Conservation (phyloP, 768 basidiomycete genomes). For the Suillus fuscotomentosus region DNA sequence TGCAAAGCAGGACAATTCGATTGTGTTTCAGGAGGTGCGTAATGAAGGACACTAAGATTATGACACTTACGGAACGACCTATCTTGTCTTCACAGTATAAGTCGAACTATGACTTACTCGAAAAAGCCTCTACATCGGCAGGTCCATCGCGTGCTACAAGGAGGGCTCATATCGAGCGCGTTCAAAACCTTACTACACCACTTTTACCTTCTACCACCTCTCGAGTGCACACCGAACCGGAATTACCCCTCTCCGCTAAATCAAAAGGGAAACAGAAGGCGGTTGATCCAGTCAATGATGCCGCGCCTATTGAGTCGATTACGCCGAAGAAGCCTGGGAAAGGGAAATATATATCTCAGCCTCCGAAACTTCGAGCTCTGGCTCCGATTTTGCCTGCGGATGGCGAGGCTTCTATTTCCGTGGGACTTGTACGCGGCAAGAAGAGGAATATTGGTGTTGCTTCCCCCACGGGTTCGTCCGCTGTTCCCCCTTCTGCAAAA, state of each 20-base stretch:
- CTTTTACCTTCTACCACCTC: constrained; percentile 16
- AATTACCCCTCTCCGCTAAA: constrained; percentile 22
- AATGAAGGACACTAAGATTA: neutral
- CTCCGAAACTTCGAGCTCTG: neutral
- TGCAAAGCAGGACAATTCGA: constrained; percentile 70
- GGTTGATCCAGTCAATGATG: constrained; percentile 8
- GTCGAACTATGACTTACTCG: constrained; percentile 58
- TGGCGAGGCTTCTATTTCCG: neutral
- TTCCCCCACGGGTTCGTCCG: constrained; percentile 13
- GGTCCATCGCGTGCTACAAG: constrained; percentile 61
- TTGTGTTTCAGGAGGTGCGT: constrained; percentile 73
- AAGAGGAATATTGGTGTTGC: neutral
- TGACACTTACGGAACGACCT: constrained; percentile 7
- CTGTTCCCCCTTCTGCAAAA: constrained; percentile 16
- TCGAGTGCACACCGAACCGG: constrained; percentile 11
- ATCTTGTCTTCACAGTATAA: constrained; percentile 48
- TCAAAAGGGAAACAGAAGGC: constrained; percentile 33
- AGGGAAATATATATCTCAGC: constrained; percentile 16
- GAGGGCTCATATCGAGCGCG: constrained; percentile 53
- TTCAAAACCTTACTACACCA: constrained; percentile 39
- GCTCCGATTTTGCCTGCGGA: neutral
- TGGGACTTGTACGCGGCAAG: neutral
- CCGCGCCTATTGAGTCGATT: neutral
- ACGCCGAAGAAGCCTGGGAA: constrained; percentile 25
- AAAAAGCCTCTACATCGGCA: constrained; percentile 38